These are phyloP conservation scores for Russula emetica DNA, from an alignment of 768 basidiomycete species.

Conservation along the genomic window DNA sequence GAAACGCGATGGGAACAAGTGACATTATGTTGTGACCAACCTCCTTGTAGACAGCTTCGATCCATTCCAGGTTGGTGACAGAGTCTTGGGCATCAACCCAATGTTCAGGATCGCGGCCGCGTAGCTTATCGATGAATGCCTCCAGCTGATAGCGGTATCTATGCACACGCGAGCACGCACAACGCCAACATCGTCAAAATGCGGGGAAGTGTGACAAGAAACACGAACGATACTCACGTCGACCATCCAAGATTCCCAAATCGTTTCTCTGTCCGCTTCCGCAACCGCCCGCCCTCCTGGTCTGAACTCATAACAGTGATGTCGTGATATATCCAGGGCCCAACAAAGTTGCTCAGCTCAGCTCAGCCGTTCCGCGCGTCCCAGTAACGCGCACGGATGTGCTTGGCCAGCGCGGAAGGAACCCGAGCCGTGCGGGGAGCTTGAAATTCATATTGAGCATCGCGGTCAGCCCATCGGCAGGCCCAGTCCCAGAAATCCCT, in stretches of 20 bases:
- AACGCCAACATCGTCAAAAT: neutral
- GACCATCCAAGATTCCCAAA: slow-evolving; percentile 50
- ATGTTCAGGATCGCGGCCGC: slow-evolving; percentile 38
- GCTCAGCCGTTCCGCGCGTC: slow-evolving; percentile 38
- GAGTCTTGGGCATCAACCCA: slow-evolving; percentile 37
- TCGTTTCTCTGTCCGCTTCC: slow-evolving; percentile 40
- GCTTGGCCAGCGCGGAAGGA: slow-evolving; percentile 31
- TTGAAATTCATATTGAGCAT: slow-evolving; percentile 19
- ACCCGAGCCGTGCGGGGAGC: slow-evolving; percentile 27
- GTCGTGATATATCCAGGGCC: slow-evolving; percentile 45
- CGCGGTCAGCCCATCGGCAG: slow-evolving; percentile 21
- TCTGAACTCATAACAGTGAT: slow-evolving; percentile 38
- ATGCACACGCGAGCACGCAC: neutral
- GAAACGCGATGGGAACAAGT: neutral
- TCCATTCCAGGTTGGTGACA: slow-evolving; percentile 23
- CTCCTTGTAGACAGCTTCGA: slow-evolving; percentile 25
- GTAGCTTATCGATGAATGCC: slow-evolving; percentile 50
- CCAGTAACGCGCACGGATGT: slow-evolving; percentile 33
- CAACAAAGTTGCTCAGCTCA: slow-evolving; percentile 41
- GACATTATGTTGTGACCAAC: slow-evolving; percentile 1
- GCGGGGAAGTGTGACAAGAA: neutral
- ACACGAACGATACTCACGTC: slow-evolving; percentile 32
- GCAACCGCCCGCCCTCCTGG: slow-evolving; percentile 27
- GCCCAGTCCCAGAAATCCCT: neutral
- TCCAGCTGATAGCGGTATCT: slow-evolving; percentile 54